Conservation (phyloP, 768 basidiomycete species). For the Leccinum boreale region DNA sequence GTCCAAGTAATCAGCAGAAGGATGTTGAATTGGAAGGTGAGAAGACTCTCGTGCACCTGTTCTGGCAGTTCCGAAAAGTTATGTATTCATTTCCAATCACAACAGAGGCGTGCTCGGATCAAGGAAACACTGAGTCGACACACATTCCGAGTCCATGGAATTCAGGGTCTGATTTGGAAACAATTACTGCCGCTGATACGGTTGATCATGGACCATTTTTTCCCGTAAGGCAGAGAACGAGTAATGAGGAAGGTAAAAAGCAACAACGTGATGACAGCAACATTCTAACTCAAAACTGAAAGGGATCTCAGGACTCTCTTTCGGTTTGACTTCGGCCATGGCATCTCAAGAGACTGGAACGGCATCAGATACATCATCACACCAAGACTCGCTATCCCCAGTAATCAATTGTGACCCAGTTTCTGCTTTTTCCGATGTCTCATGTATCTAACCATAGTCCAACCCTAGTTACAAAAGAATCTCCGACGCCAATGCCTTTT, state of each 20-base stretch:
- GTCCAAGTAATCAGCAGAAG: neutral
- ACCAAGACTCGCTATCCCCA: neutral
- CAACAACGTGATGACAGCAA: neutral
- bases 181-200: neutral
- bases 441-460: neutral
- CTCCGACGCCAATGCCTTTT: conserved; percentile 35
- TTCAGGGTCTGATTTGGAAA: neutral
- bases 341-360: conserved; percentile 1
- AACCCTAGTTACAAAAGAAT: neutral
- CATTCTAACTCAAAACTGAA: neutral
- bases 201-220: neutral
- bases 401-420: conserved; percentile 7
- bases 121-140: neutral
- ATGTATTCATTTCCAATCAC: neutral
- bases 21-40: conserved; percentile 6
- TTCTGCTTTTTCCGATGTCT: conserved; percentile 18
- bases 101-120: conserved; percentile 3
- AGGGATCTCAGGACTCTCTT: conserved; percentile 8
- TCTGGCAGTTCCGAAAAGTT: neutral
- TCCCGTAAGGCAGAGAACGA: neutral
- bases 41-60: neutral
- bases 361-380: neutral
- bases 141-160: neutral
- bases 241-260: conserved; percentile 11
- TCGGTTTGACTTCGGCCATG: conserved; percentile 9